Percentiles rank a stretch among this genome's conserved stretches.
phyloP scores from a whole-genome alignment of 352 stramenopile species.

The Globisporangium polare region DNA sequence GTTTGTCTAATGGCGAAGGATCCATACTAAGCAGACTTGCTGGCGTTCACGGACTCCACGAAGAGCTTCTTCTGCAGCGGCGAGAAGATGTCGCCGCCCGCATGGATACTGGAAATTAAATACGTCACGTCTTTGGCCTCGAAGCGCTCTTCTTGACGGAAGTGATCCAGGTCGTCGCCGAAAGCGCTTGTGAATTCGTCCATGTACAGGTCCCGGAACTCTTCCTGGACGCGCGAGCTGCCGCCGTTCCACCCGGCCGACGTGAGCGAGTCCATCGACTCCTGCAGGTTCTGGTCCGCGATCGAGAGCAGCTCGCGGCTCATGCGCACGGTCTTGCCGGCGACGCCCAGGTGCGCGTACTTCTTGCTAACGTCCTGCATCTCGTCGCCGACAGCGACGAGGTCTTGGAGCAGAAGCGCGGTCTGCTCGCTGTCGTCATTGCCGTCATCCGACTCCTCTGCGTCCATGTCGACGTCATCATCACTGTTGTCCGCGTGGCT shows the following conservation, averaged over 20 bases:
- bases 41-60: conserved; percentile 45
- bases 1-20: not conserved
- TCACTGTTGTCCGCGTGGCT: conserved; percentile 12
- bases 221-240: conserved; percentile 27
- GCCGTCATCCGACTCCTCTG: conserved; percentile 21
- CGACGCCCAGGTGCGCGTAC: conserved; percentile 42
- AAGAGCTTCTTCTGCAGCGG: conserved; percentile 84
- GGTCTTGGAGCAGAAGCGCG: conserved; percentile 56
- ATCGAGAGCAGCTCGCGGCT: conserved; percentile 49
- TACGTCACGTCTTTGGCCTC: conserved; percentile 84
- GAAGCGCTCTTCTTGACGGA: conserved; percentile 84
- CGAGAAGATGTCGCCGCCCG: conserved; percentile 74
- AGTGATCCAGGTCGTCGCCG: conserved; percentile 79
- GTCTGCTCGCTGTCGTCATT: conserved; percentile 26
- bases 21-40: conserved; percentile 3
- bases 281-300: conserved; percentile 43
- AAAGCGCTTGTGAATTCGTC: conserved; percentile 83
- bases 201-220: conserved; percentile 81
- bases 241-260: conserved; percentile 7
- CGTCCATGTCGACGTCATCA: conserved; percentile 31
- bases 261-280: conserved; percentile 18
- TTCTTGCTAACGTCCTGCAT: conserved; percentile 45
- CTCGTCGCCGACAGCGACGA: conserved; percentile 48
- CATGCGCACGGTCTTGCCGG: conserved; percentile 42
- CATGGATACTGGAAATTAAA: conserved; percentile 88